Evolutionary conservation across 495 filamentous ascomycete genomes (phyloP).

Genomic region (Penicillium verhagenii): DNA sequence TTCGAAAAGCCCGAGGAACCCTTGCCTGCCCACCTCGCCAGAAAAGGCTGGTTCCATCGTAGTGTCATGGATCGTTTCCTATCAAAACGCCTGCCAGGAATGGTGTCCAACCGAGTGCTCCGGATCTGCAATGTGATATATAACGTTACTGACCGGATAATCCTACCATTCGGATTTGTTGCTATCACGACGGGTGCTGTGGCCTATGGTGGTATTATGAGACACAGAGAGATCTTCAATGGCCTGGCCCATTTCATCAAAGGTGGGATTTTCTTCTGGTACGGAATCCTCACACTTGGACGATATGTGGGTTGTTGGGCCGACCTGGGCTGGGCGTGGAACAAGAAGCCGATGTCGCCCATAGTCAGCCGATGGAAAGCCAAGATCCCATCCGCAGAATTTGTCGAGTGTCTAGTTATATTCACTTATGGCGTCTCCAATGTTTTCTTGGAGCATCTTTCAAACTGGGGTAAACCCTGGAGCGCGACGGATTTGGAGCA

Average conservation of each 20-base stretch:
- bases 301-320: constrained; percentile 90
- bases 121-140: constrained; percentile 58
- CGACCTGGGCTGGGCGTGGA: constrained; percentile 96
- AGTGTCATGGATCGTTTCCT: constrained; percentile 48
- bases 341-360: constrained; percentile 66
- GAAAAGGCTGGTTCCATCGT: constrained; percentile 46
- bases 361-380: constrained; percentile 59
- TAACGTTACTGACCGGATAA: constrained; percentile 57
- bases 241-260: constrained; percentile 94
- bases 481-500: constrained; percentile 84
- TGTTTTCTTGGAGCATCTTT: constrained; percentile 89
- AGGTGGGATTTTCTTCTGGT: constrained; percentile 94
- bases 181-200: constrained; percentile 64
- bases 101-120: constrained; percentile 61
- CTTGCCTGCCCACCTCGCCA: constrained; percentile 27
- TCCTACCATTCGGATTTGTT: constrained; percentile 64
- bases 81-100: constrained; percentile 46
- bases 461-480: constrained; percentile 67
- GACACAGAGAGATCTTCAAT: constrained; percentile 67
- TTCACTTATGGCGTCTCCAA: constrained; percentile 87
- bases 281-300: constrained; percentile 82
- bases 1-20: constrained; percentile 55
- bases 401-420: constrained; percentile 83
- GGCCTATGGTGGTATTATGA: constrained; percentile 68
- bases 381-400: constrained; percentile 77